Base-by-base conservation (phyloP, 2,329 filamentous ascomycete species). In the Chalara sp. region DNA sequence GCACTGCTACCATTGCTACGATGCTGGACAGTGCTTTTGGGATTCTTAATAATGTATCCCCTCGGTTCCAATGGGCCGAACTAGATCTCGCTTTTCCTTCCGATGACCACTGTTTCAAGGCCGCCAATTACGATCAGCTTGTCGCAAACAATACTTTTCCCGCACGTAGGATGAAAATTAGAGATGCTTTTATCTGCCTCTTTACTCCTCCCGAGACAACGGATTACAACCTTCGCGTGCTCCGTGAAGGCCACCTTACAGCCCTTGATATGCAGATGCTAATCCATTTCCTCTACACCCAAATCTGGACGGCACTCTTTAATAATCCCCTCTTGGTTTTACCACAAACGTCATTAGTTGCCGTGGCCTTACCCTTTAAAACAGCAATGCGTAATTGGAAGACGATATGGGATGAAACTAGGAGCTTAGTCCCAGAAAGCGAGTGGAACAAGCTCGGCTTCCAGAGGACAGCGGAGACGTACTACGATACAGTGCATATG, bases 181-280 rank as follows among this genome's bases (percentile, higher is more conserved):
- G 63, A 52, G 55, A 61, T 29, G 62, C 63, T 4, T 64, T 63
- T 42, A 33, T 58, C 6, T 47, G 56, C 10, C 47, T 66, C 1
- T 64, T 63, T 35, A 43, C 55, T 5, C 44, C 54, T 5, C 46
- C 49, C 5, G 55, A 58, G 40, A 49, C 42, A 1, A 49, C 50
- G 4, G 48, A 63, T 6, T 39, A 55, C 8, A 54, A 58, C 10
- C 44, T 63, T 7, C 35, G 52, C 32, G 37, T 49, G 1, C 49
- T 65, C 32, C 46, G 57, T 28, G 32, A 46, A 5, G 54, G 48
- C 13, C 52, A 53, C 8, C 39, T 65, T 37, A 63, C 55, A 31
- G 56, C 58, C 11, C 43, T 63, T 32, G 63, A 66, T 52, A 60
- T 66, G 59, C 61, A 64, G n/a, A 60, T 63, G 50, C 56, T 66